Conservation (phyloP, 2,329 filamentous ascomycete genomes). For the Diaporthe sp. region DNA sequence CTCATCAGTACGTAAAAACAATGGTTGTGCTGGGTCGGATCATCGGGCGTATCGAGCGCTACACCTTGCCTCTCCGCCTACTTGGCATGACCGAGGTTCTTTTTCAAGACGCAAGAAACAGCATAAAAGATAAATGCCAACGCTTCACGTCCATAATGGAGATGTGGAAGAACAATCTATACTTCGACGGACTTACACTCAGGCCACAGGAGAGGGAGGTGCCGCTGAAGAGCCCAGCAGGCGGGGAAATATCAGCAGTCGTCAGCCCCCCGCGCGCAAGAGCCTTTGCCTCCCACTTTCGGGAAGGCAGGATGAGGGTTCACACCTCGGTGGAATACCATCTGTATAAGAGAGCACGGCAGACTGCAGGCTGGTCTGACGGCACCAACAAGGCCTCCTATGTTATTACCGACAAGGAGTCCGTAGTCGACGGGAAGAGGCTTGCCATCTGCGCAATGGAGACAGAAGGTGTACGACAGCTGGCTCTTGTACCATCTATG, state of each 20-base stretch:
- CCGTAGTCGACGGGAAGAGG: background rate
- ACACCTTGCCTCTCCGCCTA: background rate
- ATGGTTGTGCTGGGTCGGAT: background rate
- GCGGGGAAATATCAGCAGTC: background rate
- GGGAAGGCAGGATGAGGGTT: background rate
- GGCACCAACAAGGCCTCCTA: background rate
- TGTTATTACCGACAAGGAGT: background rate
- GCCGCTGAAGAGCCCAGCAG: background rate
- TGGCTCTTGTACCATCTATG: background rate
- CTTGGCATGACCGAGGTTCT: background rate
- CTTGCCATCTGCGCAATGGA: background rate
- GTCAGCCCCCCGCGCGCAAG: background rate
- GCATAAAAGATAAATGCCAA: background rate
- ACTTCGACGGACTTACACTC: background rate
- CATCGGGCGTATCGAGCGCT: conserved; percentile 1
- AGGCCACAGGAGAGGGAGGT: background rate
- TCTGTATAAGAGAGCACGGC: background rate
- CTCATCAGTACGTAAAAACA: background rate
- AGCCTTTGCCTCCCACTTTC: background rate
- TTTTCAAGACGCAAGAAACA: background rate
- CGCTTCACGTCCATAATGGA: background rate
- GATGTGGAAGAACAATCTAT: background rate
- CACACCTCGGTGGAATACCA: background rate
- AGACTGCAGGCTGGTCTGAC: background rate
- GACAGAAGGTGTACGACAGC: background rate